Evolutionary conservation across 495 filamentous ascomycete genomes (phyloP), one percentile per base, ranked within the genome.

Genomic region (Penicillium lagena): DNA sequence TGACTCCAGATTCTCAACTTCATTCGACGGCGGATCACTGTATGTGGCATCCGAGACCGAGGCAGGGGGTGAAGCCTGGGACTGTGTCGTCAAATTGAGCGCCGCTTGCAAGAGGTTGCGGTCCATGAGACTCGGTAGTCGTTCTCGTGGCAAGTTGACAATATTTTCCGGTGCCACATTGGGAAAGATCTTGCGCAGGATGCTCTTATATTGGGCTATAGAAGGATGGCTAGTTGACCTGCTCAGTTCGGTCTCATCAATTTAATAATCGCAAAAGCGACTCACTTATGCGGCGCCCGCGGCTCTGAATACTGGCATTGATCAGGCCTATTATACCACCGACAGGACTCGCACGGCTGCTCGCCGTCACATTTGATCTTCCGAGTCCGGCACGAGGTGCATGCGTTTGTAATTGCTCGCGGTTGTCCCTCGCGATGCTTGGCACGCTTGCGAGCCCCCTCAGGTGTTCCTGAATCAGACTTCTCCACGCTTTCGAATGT

Each of bases 331-430:
- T 49, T 54, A 32, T 60, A 60, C 54, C 51, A 60, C 27, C 46
- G 50, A 44, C 55, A 62, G n/a, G 52, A 46, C 35, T 53, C 52
- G 45, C 58, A 62, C 0, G 58, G 58, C 35, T 59, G 50, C 37
- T 51, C 47, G 29, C 58, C 55, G 37, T 55, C 39, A 15, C 58
- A 62, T 35, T 51, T 51, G 29, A 62, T 51, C 35, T 59, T 59
- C 2, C 58, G 49, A 13, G 46, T 52, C 40, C 57, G 57, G 42
- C 57, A 60, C 13, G 51, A 54, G 13, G 38, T 46, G 32, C 51
- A 54, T 1, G 51, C 51, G 6, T 22, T 22, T 22, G 22, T 2
- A 22, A 22, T 22, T 22, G 22, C 22, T 22, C 22, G 22, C 22
- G 22, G 22, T 4, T 22, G 22, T 22, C 22, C 22, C 6, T 22